Conservation (phyloP, 495 filamentous ascomycete species). For the Neurospora hispaniola region DNA sequence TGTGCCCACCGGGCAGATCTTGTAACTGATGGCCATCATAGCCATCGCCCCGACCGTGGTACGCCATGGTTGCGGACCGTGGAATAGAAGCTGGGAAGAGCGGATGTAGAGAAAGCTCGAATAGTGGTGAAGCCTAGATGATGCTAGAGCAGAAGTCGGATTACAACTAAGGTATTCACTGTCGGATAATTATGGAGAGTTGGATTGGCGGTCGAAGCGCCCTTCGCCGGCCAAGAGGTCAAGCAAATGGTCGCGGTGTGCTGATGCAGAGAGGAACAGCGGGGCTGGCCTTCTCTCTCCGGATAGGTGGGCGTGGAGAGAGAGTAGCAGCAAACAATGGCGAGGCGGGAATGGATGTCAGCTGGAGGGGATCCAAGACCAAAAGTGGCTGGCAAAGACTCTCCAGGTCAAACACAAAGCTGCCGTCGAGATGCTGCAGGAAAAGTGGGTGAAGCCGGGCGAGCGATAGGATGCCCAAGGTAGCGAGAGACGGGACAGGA, state of each 20-base stretch:
- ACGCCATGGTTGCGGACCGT: slow-evolving; percentile 32
- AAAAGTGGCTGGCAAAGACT: neutral
- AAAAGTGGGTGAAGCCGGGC: neutral
- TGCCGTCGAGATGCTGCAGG: neutral
- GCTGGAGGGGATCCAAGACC: neutral
- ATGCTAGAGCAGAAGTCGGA: neutral
- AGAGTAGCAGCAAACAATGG: neutral
- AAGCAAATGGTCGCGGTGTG: neutral
- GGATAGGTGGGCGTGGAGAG: neutral
- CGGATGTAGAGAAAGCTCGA: neutral
- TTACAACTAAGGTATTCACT: neutral
- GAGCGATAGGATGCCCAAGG: neutral
- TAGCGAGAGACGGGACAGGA: neutral
- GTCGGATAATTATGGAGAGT: neutral
- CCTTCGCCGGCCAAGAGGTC: neutral
- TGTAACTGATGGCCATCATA: slow-evolving; percentile 55
- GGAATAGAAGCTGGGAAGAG: neutral
- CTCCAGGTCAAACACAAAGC: neutral
- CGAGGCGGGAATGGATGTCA: neutral
- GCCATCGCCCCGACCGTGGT: slow-evolving; percentile 38
- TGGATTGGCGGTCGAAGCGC: neutral
- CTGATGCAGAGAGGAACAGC: neutral
- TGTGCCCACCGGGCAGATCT: slow-evolving; percentile 48
- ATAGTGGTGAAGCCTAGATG: neutral
- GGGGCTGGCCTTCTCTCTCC: neutral